Base-by-base conservation (phyloP, 2,329 filamentous ascomycete genomes). In the Pyricularia sp. region DNA sequence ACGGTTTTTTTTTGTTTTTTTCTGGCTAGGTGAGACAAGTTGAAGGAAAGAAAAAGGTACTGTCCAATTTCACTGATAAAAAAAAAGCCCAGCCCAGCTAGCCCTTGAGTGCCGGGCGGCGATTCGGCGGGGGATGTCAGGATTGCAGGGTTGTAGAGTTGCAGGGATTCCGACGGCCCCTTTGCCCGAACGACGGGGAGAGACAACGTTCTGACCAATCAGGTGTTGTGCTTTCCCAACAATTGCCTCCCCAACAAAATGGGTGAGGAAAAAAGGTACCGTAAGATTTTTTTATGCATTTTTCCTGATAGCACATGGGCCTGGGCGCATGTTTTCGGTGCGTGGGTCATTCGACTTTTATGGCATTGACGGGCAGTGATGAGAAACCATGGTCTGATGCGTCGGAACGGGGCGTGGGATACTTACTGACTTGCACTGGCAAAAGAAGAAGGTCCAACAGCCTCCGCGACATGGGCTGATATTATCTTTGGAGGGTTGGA, bases 221-320 rank as follows among this genome's bases (percentile, higher is more conserved):
- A 65, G 17, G n/a, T 12, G n/a, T 28, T 28, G 31, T 31, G n/a
- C 69, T 68, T 36, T 64, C 69, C 69, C 69, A 69, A 69, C 69
- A 69, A 61, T 68, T 69, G 58, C 33, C 50, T 25, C 58, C 69
- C 65, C 69, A 69, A 69, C 69, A 69, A 69, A 69, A 69, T 61
- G 64, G 11, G 31, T 25, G 50, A 42, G 26, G 25, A 65, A 36
- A 12, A 14, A 55, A 7, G 3, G 20, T 2, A 58, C 50, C 9
- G 5, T 58, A 25, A 58, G 20, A 58, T 23, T 58, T 25, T 61
- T 23, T 61, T 61, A 50, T 50, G 42, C n/a, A 50, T 4, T 50
- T n/a, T n/a, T n/a, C n/a, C n/a, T 20, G 2, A 50, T 50, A 20
- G 17, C 20, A 50, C 14, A 50, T 50, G 42, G 17, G 42, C 14